Evolutionary conservation across 805 yeast genomes (phyloP).

Genomic region (Blastobotrys chiropterorum): DNA sequence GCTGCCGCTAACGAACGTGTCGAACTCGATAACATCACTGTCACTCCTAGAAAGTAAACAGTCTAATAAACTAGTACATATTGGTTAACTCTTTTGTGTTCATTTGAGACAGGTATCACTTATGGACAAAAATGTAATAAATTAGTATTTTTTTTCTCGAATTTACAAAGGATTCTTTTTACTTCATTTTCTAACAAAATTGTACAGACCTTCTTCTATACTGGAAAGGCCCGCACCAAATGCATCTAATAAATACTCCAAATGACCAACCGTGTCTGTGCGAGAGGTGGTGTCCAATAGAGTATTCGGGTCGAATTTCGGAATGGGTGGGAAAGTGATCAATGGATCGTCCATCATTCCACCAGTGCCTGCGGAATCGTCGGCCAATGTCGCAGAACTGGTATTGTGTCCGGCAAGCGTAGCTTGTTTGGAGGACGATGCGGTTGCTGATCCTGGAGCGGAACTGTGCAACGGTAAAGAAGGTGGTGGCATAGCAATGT

Average conservation of each 20-base stretch:
- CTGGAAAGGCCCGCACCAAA: conserved; percentile 23
- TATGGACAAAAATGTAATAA: background rate
- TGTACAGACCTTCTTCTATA: conserved; percentile 14
- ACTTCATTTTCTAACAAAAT: background rate
- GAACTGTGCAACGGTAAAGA: conserved; percentile 5
- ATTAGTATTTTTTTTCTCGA: background rate
- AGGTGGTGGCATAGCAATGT: conserved; percentile 12
- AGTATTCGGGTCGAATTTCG: conserved; percentile 30
- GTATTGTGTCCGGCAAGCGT: conserved; percentile 3
- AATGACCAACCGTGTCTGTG: conserved; percentile 28
- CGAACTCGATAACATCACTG: conserved; percentile 73
- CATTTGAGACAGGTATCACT: background rate
- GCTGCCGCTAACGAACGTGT: conserved; percentile 83
- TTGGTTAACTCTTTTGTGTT: background rate
- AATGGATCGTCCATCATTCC: background rate
- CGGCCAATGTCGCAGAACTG: background rate
- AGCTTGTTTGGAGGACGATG: background rate
- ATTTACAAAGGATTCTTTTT: too few relatives aligned
- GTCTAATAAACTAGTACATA: conserved; percentile 3
- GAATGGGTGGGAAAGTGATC: conserved; percentile 22
- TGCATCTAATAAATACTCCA: conserved; percentile 28
- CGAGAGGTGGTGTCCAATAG: conserved; percentile 35
- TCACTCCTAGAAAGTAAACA: conserved; percentile 17
- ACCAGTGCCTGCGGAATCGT: background rate
- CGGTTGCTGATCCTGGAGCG: background rate